These are phyloP conservation scores for Exophiala alcalophila DNA, from an alignment of 2,329 filamentous ascomycete species.

Conservation along the genomic window DNA sequence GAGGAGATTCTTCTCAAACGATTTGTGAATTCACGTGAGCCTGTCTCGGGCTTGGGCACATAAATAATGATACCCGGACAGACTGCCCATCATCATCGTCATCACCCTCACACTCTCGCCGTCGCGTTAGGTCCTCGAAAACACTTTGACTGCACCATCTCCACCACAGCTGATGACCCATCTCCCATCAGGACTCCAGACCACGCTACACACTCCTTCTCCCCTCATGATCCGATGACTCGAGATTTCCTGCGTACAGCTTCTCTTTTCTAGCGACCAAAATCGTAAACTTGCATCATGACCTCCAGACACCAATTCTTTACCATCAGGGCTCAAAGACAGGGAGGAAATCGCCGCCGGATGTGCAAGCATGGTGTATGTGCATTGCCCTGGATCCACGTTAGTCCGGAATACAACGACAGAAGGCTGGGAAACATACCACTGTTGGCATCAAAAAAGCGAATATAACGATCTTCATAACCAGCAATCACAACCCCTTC, in stretches of 20 bases:
- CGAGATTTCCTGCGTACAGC: conserved; percentile 92
- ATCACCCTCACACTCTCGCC: too few species aligned
- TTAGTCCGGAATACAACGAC: conserved; percentile 18
- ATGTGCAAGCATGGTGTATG: conserved; percentile 97
- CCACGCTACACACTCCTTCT: conserved; percentile 88
- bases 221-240: conserved; percentile 91
- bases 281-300: conserved; percentile 95
- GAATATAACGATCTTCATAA: conserved; percentile 92
- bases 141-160: conserved; percentile 95
- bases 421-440: conserved; percentile 55
- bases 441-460: conserved; percentile 98
- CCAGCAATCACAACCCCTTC: conserved; percentile 95
- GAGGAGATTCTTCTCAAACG: too few species aligned
- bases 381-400: conserved; percentile 76
- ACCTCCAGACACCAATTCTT: conserved; percentile 90
- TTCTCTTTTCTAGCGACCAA: conserved; percentile 94
- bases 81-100: too few species aligned
- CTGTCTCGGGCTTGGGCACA: too few species aligned
- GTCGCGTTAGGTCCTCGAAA: too few species aligned
- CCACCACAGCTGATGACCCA: conserved; percentile 94
- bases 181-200: conserved; percentile 92
- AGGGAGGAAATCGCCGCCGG: conserved; percentile 88
- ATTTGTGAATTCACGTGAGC: too few species aligned
- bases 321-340: conserved; percentile 86
- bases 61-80: too few species aligned